Base-by-base conservation (phyloP, 345 rosid genomes). In the Eucalyptus albens region DNA sequence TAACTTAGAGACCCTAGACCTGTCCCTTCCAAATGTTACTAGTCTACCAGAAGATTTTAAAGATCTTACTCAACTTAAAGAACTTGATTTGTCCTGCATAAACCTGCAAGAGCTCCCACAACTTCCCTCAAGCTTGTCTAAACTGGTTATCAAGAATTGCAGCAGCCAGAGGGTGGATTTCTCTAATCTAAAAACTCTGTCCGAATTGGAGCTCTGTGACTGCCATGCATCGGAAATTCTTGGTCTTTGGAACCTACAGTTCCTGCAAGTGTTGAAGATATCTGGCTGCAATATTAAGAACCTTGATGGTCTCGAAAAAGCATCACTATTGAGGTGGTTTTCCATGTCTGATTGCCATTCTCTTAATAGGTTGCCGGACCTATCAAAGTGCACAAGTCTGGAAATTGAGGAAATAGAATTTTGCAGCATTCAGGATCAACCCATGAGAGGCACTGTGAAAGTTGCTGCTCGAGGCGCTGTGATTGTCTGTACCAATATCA, bases 361-460 rank as follows among this genome's bases (percentile, higher is more conserved):
- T 53, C 88, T 50, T 29, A 0, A 53, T 4, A 19, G 56, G 12
- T 31, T 33, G 15, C 88, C 85, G 0, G 56, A 69, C 42, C 3
- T 65, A 40, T 44, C 82, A 45, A 33, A 27, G 1, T 47, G 62
- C 7, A 0, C 1, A 27, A 44, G 2, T 31, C 26, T 88, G 82
- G 26, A 50, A 16, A 0, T 15, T 14, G 3, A 45, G n/a, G 88
- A 86, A 3, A 86, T 86, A 42, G 44, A 42, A 42, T 42, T 6
- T 11, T 86, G 88, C 88, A 24, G 19, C 8, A 15, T 4, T 53
- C 2, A 27, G 69, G 33, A 29, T 62, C 1, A 62, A 2, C 17
- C 69, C 1, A 33, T 62, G 8, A 45, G 42, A 16, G 6, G 7
- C 1, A 4, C 22, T 0, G 9, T 67, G 1, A 4, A 31, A 67